phyloP scores from a whole-genome alignment of 805 yeast genomes.

The Sugiyamaella americana region DNA sequence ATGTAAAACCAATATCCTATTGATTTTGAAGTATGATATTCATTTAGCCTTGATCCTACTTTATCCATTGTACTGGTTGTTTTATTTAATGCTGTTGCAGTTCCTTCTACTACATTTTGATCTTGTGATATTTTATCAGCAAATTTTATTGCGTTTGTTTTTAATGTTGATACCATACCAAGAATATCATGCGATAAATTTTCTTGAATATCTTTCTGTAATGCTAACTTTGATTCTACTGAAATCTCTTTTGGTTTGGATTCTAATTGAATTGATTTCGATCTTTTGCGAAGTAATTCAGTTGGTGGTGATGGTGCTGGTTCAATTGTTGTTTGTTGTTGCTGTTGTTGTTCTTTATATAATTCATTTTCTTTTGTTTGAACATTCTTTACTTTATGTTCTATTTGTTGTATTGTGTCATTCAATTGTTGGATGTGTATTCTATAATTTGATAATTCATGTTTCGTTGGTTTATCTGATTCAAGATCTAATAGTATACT shows the following conservation, averaged over 20 bases:
- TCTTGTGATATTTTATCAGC: constrained; percentile 35
- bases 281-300: not conserved
- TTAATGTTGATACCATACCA: constrained; percentile 43
- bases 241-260: constrained; percentile 5
- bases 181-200: constrained; percentile 44
- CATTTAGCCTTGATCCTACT: constrained; percentile 31
- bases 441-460: not conserved
- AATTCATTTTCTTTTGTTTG: constrained; percentile 8
- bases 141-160: constrained; percentile 42
- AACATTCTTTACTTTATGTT: constrained; percentile 9
- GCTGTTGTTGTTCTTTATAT: constrained; percentile 2
- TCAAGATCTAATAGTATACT: constrained; percentile 19
- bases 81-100: constrained; percentile 32
- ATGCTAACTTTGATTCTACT: constrained; percentile 23
- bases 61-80: constrained; percentile 31
- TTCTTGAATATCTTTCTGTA: constrained; percentile 36
- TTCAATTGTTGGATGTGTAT: constrained; percentile 14
- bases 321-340: constrained; percentile 3
- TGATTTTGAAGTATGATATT: constrained; percentile 32
- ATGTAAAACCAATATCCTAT: constrained; percentile 39
- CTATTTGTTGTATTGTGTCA: constrained; percentile 11
- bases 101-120: constrained; percentile 28
- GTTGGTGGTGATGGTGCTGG: not conserved
- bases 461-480: not conserved
- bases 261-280: not conserved